Percentiles rank a stretch among this genome's conserved stretches.
These are phyloP conservation scores for Funneliformis mosseae DNA, from an alignment of 192 early-diverging fungal species.

Conservation along the genomic window DNA sequence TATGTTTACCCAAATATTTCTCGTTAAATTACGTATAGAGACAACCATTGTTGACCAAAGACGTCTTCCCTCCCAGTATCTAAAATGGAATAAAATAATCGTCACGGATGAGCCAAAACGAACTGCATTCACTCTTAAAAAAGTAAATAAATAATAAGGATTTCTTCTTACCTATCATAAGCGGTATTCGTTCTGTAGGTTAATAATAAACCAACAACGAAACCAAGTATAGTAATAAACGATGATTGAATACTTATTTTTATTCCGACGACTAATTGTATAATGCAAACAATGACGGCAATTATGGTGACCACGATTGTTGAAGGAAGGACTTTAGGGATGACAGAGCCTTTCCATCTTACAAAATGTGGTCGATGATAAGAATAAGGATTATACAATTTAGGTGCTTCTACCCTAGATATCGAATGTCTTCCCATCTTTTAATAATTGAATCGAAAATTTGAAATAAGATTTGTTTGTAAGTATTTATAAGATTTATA, in stretches of 20 bases:
- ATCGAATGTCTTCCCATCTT: not conserved
- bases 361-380: not conserved
- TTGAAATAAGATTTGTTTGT: too few species aligned
- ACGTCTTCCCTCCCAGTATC: slow-evolving; percentile 88
- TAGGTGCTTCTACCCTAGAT: not conserved
- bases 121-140: not conserved
- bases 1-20: slow-evolving; percentile 74
- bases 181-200: slow-evolving; percentile 33
- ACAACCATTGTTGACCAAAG: slow-evolving; percentile 77
- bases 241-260: slow-evolving; percentile 10
- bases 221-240: slow-evolving; percentile 26
- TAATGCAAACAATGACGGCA: not conserved
- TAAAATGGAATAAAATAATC: slow-evolving; percentile 38
- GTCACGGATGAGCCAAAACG: too few species aligned
- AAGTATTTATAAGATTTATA: too few species aligned
- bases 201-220: slow-evolving; percentile 31
- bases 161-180: slow-evolving; percentile 28
- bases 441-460: not conserved
- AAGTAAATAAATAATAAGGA: not conserved
- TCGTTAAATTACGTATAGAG: slow-evolving; percentile 74
- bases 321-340: not conserved
- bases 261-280: not conserved
- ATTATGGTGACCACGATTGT: not conserved
- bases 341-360: slow-evolving; percentile 11
- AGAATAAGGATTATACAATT: not conserved